These are phyloP conservation scores for Starmerella cellae DNA, from an alignment of 805 yeast species.

Conservation along the genomic window DNA sequence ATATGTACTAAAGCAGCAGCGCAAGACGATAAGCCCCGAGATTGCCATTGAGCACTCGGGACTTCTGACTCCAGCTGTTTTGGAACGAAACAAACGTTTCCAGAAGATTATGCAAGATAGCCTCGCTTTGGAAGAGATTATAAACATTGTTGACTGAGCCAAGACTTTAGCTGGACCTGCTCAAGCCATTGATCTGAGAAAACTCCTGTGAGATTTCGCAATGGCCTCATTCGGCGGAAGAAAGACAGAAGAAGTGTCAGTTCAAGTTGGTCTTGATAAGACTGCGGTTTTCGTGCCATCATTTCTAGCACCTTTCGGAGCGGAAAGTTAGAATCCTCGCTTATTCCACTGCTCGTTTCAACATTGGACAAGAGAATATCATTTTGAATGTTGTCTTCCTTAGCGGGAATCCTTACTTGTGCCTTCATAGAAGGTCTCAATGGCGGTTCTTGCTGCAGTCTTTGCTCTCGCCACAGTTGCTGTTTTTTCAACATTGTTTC, in stretches of 20 bases:
- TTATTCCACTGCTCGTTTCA: background rate
- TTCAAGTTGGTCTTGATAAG: background rate
- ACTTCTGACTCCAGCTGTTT: constrained; percentile 40
- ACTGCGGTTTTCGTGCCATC: constrained; percentile 4
- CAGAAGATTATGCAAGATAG: constrained; percentile 16
- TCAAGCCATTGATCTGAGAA: constrained; percentile 2
- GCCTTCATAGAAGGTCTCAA: no score
- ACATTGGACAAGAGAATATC: background rate
- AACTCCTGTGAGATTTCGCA: background rate
- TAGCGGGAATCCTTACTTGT: no score
- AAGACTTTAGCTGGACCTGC: background rate
- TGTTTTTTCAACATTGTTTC: background rate
- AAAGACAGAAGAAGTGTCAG: constrained; percentile 6
- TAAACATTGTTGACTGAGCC: constrained; percentile 6
- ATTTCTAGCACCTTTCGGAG: constrained; percentile 2
- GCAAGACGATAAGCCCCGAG: constrained; percentile 59
- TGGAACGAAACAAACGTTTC: constrained; percentile 19
- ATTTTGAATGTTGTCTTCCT: background rate
- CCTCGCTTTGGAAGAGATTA: constrained; percentile 19
- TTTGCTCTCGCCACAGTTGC: background rate
- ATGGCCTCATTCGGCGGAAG: background rate
- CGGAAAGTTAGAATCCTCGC: background rate
- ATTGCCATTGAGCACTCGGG: constrained; percentile 47
- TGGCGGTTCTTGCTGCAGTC: background rate
- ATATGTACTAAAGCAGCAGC: constrained; percentile 66